Conservation (phyloP, 805 yeast genomes). For the Cyberlindnera petersonii region DNA sequence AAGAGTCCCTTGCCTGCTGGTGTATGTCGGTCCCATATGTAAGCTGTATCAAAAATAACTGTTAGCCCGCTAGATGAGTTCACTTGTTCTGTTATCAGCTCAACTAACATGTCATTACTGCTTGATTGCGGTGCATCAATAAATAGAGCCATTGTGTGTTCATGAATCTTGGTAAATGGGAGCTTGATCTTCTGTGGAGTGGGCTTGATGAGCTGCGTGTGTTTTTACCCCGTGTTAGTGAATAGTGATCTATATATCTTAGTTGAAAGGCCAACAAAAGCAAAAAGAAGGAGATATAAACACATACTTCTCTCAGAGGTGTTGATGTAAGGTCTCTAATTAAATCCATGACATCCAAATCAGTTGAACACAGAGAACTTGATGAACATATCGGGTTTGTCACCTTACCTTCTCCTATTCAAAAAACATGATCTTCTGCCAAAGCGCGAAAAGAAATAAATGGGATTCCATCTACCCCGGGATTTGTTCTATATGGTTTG, state of each 20-base stretch:
- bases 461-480: no score
- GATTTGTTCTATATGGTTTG: no score
- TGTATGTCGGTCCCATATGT: conserved; percentile 6
- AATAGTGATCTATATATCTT: no score
- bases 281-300: not conserved
- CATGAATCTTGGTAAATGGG: not conserved
- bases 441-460: no score
- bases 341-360: not conserved
- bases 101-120: not conserved
- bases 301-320: conserved; percentile 2
- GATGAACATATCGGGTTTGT: no score
- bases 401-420: no score
- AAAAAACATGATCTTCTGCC: no score
- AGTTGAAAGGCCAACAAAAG: not conserved
- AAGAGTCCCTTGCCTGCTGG: not conserved
- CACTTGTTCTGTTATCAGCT: no score
- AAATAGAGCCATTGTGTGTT: not conserved
- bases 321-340: conserved; percentile 1
- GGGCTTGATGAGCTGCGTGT: conserved; percentile 1
- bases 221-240: no score
- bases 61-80: not conserved
- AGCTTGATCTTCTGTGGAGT: not conserved
- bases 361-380: no score
- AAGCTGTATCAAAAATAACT: conserved; percentile 13
- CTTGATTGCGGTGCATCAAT: not conserved